A percentile compares a stretch with the other conserved stretches of the same genome.
phyloP scores from a whole-genome alignment of 2,329 filamentous ascomycete genomes.

The Fusarium sp. region DNA sequence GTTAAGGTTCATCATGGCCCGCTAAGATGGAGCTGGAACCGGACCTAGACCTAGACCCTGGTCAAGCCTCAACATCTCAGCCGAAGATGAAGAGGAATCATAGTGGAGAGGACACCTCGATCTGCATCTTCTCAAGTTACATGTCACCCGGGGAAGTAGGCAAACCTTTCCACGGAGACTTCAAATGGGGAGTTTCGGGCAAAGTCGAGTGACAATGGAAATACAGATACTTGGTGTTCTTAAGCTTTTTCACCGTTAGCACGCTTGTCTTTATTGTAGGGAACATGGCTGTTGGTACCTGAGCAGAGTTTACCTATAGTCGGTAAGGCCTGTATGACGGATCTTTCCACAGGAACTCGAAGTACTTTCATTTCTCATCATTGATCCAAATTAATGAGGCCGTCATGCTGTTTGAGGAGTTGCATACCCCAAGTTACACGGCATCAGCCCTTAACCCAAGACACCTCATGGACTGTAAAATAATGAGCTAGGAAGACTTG shows the following conservation, averaged over 20 bases:
- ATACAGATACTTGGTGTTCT: neutral
- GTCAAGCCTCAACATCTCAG: constrained; percentile 22
- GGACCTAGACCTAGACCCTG: constrained; percentile 11
- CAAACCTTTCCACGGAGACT: neutral
- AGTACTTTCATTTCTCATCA: neutral
- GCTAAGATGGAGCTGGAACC: neutral
- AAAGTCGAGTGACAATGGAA: neutral
- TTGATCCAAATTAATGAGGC: neutral
- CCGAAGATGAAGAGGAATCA: constrained; percentile 9
- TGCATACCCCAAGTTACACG: constrained; percentile 2
- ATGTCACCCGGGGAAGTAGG: neutral
- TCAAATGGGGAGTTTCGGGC: neutral
- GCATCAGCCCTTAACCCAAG: constrained; percentile 11
- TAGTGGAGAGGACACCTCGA: constrained; percentile 9
- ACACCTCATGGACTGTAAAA: neutral
- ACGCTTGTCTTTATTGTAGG: neutral
- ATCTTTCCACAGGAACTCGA: neutral
- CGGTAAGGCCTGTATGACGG: constrained; percentile 3
- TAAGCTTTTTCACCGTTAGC: neutral
- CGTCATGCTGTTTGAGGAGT: neutral
- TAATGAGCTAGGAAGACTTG: constrained; percentile 3
- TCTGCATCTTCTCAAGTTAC: constrained; percentile 8
- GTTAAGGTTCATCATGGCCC: constrained; percentile 25
- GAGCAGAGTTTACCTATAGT: neutral
- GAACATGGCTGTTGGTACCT: neutral